Percentiles rank a stretch among this genome's conserved stretches.
phyloP scores from a whole-genome alignment of 2,329 filamentous ascomycete genomes.

The Exutisphaerella laricina region DNA sequence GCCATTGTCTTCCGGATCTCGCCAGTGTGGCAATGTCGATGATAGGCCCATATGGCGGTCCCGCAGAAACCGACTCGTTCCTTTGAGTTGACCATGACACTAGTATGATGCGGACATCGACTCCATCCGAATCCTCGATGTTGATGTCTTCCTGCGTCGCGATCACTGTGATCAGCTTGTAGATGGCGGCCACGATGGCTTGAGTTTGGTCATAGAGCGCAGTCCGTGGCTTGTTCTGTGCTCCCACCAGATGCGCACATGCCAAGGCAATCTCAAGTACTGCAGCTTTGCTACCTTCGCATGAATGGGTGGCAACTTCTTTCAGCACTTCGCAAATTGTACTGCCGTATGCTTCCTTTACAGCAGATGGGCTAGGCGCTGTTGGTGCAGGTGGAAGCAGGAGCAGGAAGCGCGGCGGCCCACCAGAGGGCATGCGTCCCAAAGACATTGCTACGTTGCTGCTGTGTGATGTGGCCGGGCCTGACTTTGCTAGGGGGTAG shows the following conservation, averaged over 20 bases:
- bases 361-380: slow-evolving; percentile 35
- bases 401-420: slow-evolving; percentile 35
- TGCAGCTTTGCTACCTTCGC: slow-evolving; percentile 32
- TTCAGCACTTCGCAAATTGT: slow-evolving; percentile 40
- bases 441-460: slow-evolving; percentile 13
- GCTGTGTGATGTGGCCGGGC: background rate
- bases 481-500: too few relatives aligned
- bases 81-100: slow-evolving; percentile 53
- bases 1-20: slow-evolving; percentile 54
- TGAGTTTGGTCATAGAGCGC: slow-evolving; percentile 64
- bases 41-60: slow-evolving; percentile 44
- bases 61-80: slow-evolving; percentile 26
- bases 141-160: slow-evolving; percentile 60
- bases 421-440: slow-evolving; percentile 25
- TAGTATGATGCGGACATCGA: slow-evolving; percentile 71
- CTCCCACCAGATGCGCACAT: slow-evolving; percentile 55
- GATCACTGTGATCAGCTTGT: slow-evolving; percentile 69
- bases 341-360: slow-evolving; percentile 41
- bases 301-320: slow-evolving; percentile 35
- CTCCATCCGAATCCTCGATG: slow-evolving; percentile 60
- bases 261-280: slow-evolving; percentile 58
- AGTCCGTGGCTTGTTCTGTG: slow-evolving; percentile 45
- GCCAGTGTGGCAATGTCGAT: slow-evolving; percentile 46
- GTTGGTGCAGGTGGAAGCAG: slow-evolving; percentile 43
- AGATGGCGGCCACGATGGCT: slow-evolving; percentile 67